These are phyloP conservation scores for Beta corolliflora DNA, from an alignment of 179 eudicot genomes.

Conservation along the genomic window DNA sequence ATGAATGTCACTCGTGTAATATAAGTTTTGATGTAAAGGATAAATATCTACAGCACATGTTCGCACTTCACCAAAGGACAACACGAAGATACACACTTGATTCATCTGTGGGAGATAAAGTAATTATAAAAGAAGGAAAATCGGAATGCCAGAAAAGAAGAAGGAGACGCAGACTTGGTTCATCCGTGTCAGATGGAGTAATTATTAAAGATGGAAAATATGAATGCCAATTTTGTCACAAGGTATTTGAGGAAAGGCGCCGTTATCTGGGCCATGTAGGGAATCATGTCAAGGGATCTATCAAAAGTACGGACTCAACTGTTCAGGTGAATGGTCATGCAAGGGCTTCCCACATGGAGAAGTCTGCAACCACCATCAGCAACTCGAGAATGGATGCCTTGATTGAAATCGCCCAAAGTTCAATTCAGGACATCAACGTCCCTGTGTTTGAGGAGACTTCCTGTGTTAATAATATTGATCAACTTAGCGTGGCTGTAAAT, in stretches of 20 bases:
- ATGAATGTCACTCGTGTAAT: conserved; percentile 59
- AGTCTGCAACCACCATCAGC: conserved; percentile 16
- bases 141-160: conserved; percentile 45
- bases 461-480: conserved; percentile 18
- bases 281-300: conserved; percentile 50
- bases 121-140: conserved; percentile 58
- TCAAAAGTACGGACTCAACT: conserved; percentile 29
- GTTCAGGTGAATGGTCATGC: conserved; percentile 21
- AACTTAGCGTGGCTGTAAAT: conserved; percentile 19
- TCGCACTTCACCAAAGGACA: conserved; percentile 49
- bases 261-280: conserved; percentile 63
- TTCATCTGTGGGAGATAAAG: conserved; percentile 49
- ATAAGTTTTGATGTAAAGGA: conserved; percentile 52
- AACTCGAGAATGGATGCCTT: conserved; percentile 47
- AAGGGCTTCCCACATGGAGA: conserved; percentile 4
- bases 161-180: conserved; percentile 44
- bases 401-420: conserved; percentile 47
- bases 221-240: conserved; percentile 59
- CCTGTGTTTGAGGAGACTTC: conserved; percentile 23
- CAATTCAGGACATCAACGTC: conserved; percentile 31
- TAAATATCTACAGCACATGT: conserved; percentile 46
- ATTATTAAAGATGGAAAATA: conserved; percentile 59
- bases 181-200: conserved; percentile 52
- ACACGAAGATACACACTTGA: conserved; percentile 48
- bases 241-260: conserved; percentile 55